Base-by-base conservation (phyloP, 2,329 filamentous ascomycete genomes). In the Penicillium paneum region DNA sequence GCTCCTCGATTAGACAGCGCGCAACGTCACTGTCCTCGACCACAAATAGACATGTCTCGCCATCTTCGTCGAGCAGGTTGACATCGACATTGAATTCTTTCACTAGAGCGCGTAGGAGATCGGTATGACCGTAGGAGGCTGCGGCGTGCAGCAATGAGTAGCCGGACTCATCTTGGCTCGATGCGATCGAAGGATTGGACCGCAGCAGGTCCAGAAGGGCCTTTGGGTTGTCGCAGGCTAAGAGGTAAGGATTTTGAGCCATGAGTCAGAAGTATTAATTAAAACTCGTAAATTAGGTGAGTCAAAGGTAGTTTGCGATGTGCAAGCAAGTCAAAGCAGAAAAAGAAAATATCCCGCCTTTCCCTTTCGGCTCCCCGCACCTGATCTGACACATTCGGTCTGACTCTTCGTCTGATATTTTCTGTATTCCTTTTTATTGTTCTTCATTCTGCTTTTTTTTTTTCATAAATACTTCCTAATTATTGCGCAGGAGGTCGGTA, bases 121-220 rank as follows among this genome's bases (percentile, higher is more conserved):
- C 83, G 34, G 90, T 76, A 70, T 97, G 92, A 70, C 88, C 89
- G 80, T 97, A 99, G 63, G 92, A 97, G 17, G 90, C 87, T 15
- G 93, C 91, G 49, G 94, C 94, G 74, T 99, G 94, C 45, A 97
- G 79, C 26, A 97, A 84, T 43, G 91, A 96, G 78, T 99, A 99
- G 66, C 94, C 94, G 68, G 97, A 89, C 56, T 88, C 85, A 73
- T 99, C 94, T 76, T 96, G 90, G 49, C 82, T 77, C 2, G 86
- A 83, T 50, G 94, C 93, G 49, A 96, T 79, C n/a, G 83, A 75
- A 32, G 91, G 90, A 63, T 91, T 83, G 57, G 85, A 78, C 59
- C 83, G 83, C 49, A 99, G 85, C 63, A 92, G 84, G 54, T 85
- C 79, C 58, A 96, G 79, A 51, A 99, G 84, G 41, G 83, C 80